Conservation (phyloP, 495 filamentous ascomycete genomes). For the Aspergillus mulundensis region DNA sequence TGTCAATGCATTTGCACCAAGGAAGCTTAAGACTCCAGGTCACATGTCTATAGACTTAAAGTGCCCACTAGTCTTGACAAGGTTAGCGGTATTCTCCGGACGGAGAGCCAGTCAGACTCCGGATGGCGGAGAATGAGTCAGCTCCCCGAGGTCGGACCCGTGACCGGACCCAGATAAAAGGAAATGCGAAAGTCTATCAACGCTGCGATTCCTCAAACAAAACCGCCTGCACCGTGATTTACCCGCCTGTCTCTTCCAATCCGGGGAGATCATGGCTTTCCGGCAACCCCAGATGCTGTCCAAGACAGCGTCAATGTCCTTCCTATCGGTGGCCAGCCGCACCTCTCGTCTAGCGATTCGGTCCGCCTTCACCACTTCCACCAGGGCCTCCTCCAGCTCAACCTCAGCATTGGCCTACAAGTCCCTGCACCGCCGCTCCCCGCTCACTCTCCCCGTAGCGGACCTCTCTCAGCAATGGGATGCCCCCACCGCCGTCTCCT, state of each 20-base stretch:
- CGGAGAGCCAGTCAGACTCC: conserved; percentile 2
- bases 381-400: conserved; percentile 52
- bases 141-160: conserved; percentile 37
- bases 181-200: conserved; percentile 24
- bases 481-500: conserved; percentile 90
- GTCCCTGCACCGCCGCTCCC: conserved; percentile 84
- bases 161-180: conserved; percentile 22
- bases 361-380: conserved; percentile 23
- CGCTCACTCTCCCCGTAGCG: conserved; percentile 71
- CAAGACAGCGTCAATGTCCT: conserved; percentile 31
- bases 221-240: conserved; percentile 14
- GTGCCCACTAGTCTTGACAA: conserved; percentile 1
- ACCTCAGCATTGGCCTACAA: conserved; percentile 97
- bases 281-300: conserved; percentile 44
- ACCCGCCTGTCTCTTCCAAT: conserved; percentile 13
- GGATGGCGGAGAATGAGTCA: conserved; percentile 24
- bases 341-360: conserved; percentile 35
- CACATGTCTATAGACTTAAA: not conserved
- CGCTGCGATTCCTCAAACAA: conserved; percentile 21
- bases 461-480: conserved; percentile 81
- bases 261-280: conserved; percentile 43
- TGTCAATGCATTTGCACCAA: not conserved
- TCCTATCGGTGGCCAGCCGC: conserved; percentile 30
- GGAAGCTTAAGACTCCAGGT: not conserved
- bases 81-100: conserved; percentile 11